These are phyloP conservation scores for Bigelowiella natans DNA, from an alignment of 78 protist species.

Conservation along the genomic window DNA sequence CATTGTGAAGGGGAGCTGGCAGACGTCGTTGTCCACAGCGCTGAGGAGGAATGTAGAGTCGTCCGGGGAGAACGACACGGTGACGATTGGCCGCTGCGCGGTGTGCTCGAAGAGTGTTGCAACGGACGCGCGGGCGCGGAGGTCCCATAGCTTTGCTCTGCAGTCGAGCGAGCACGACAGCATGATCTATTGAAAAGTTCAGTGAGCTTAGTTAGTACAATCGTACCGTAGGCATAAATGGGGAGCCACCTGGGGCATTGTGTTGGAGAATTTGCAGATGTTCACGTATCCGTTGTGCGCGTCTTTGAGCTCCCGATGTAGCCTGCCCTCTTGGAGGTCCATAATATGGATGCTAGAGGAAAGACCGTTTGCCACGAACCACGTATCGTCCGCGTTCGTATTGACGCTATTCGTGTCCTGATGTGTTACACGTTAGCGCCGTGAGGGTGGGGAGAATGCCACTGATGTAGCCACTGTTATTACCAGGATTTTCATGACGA, in stretches of 20 bases:
- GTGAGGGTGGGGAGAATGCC: no score
- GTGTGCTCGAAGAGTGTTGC: no score
- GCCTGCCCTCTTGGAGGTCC: neutral
- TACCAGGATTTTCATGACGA: no score
- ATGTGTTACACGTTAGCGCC: no score
- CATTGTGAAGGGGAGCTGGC: no score
- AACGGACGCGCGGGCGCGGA: neutral
- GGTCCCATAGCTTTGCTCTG: neutral
- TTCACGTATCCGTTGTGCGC: neutral
- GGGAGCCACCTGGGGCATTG: neutral
- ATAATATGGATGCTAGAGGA: neutral
- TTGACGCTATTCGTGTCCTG: neutral
- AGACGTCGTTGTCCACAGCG: no score
- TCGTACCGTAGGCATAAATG: neutral
- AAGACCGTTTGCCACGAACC: neutral
- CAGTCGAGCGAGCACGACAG: no score
- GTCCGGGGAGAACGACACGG: neutral
- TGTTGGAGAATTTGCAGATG: neutral
- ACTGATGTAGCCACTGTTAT: no score
- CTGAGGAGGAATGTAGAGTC: no score
- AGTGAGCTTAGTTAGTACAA: no score
- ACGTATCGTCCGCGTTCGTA: neutral
- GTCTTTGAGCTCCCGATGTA: neutral
- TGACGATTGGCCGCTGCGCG: neutral
- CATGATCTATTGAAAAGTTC: no score